Evolutionary conservation across 2,329 filamentous ascomycete species (phyloP), one percentile per base, ranked within the genome.

Genomic region (Xylariaceae sp.): DNA sequence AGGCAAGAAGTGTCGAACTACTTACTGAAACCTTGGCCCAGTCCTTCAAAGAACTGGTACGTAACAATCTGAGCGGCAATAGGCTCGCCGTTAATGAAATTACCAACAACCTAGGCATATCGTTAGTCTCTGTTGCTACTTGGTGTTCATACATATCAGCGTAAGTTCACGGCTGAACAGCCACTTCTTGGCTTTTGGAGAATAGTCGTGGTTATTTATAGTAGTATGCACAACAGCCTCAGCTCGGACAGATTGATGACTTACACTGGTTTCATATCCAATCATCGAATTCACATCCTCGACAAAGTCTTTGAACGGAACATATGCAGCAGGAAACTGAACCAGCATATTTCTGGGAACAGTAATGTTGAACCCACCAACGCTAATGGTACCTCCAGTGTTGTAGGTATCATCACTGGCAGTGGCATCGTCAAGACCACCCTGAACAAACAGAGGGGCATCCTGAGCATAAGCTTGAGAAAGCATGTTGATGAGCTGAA

Each of bases 271-370:
- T 51, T 71, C 68, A 22, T 64, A 70, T 4, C 68, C 68, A 11
- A 63, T 9, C 48, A 68, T 64, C 3, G 62, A 57, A 11, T 60
- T 57, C 45, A 66, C 63, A 42, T 56, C 59, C 6, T 56, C 59
- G 7, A 64, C 65, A 33, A 71, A 70, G 14, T 70, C 64, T 49
- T 64, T 69, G 62, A 63, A 77, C 0, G 74, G 72, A 22, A 75
- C 66, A 54, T 68, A 75, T 11, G 70, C 68, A 3, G 69, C 71
- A 0, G 74, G 75, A 38, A 78, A 77, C 44, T 75, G 69, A 3
- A 76, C 72, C 9, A 76, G 68, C 19, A 77, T 54, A 51, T 78
- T 78, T 59, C 76, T 68, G 3, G 75, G 75, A 2, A 78, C 72
- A 10, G 60, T 66, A 41, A 78, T 69, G 14, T 56, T 64, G 55